Evolutionary conservation across 495 filamentous ascomycete genomes (phyloP).

Genomic region (Podospora pseudocomata): DNA sequence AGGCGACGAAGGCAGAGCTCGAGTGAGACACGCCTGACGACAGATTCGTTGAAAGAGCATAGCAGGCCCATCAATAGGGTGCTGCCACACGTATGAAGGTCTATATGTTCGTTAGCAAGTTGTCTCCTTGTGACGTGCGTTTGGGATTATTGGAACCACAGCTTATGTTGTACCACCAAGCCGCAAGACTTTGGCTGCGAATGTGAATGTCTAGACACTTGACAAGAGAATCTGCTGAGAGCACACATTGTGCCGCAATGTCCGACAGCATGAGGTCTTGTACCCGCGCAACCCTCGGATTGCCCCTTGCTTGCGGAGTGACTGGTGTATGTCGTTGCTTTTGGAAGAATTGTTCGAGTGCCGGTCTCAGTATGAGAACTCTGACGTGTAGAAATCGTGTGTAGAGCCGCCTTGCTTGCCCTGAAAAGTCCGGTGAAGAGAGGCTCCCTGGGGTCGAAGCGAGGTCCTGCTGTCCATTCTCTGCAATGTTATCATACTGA

Average conservation of each 20-base stretch:
- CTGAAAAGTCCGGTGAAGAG: slow-evolving; percentile 2
- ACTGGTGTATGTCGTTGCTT: background rate
- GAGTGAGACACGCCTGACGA: background rate
- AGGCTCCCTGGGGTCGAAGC: background rate
- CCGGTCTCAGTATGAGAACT: slow-evolving; percentile 10
- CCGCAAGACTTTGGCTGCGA: background rate
- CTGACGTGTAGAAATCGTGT: slow-evolving; percentile 9
- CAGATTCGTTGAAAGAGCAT: background rate
- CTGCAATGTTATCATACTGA: background rate
- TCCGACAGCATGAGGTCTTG: slow-evolving; percentile 9
- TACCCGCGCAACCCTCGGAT: slow-evolving; percentile 2
- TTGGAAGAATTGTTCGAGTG: slow-evolving; percentile 8
- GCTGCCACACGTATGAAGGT: background rate
- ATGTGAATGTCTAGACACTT: slow-evolving; percentile 4
- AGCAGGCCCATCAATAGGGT: background rate
- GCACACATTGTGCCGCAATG: slow-evolving; percentile 8
- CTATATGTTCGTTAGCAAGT: background rate
- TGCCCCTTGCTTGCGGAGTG: background rate
- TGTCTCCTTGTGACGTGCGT: background rate
- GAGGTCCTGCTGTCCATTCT: background rate
- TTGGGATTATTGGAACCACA: background rate
- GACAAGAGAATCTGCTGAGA: slow-evolving; percentile 10
- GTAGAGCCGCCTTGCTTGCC: slow-evolving; percentile 7
- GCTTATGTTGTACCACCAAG: background rate
- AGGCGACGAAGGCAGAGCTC: background rate